Base-by-base conservation (phyloP, 495 filamentous ascomycete genomes). In the Penicillium lagena region DNA sequence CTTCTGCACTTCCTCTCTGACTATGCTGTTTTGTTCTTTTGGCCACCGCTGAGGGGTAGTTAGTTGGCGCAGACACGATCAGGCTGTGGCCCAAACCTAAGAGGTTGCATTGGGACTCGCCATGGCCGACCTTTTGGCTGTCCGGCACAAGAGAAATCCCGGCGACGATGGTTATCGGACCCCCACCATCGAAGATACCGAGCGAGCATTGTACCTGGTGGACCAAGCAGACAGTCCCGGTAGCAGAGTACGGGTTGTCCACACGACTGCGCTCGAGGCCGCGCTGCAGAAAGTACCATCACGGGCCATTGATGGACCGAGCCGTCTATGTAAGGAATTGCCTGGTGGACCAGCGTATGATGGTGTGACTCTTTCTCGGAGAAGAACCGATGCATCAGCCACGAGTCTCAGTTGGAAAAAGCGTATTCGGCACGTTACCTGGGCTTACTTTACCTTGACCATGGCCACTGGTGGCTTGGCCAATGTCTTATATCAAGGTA, bases 391-490 rank as follows among this genome's bases (percentile, higher is more conserved):
- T 33, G 15, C 52, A 10, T 54, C 51, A 3, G 38, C 46, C 15
- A 43, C 34, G 2, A 53, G 42, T 11, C 60, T 74, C 14, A 54
- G 60, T n/a, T 77, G 71, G 71, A 67, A 64, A 40, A 56, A 72
- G 39, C 60, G 73, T 5, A 70, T 77, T 47, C 65, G 71, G 3
- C 72, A 77, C 59, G 58, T 71, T 32, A 77, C 75, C 1, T 87
- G 83, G 83, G 83, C 81, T 7, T 89, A 79, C 66, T 87, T 87
- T 45, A 85, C 83, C 4, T 71, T 85, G 67, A 79, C 75, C 12
- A 90, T 90, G 87, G 87, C 88, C 3, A 93, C 89, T 0, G 89
- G 88, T 10, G 89, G 89, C 0, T 70, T 95, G 47, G 83, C 87
- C 8, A 93, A 90, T 66, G 84, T 89, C 9, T 56, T 93, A 41